Conservation (phyloP, 805 yeast genomes). For the Hanseniaspora lindneri region DNA sequence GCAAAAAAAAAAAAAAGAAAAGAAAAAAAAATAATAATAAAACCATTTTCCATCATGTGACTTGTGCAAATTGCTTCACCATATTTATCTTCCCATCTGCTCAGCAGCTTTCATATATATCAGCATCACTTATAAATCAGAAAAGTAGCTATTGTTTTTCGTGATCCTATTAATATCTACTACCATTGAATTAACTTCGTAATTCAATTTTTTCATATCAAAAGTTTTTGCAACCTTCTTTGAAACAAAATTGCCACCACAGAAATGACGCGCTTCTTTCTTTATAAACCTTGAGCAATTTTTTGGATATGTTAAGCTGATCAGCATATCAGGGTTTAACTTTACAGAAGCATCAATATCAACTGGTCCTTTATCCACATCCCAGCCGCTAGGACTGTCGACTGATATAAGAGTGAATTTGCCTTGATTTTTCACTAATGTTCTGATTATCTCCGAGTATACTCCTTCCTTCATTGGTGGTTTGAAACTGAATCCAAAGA, state of each 20-base stretch:
- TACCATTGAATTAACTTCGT: constrained; percentile 47
- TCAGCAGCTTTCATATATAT: no score
- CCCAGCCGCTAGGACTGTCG: constrained; percentile 96
- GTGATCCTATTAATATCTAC: constrained; percentile 24
- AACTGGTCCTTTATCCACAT: constrained; percentile 76
- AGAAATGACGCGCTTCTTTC: constrained; percentile 43
- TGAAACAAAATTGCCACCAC: constrained; percentile 84
- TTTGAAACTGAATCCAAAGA: constrained; percentile 87
- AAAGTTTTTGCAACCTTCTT: constrained; percentile 55
- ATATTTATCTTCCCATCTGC: no score
- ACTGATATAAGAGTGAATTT: constrained; percentile 58
- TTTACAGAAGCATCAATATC: constrained; percentile 22
- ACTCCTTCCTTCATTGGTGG: constrained; percentile 59
- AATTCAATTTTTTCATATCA: constrained; percentile 54
- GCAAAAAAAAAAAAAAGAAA: constrained; percentile 1
- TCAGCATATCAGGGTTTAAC: constrained; percentile 52
- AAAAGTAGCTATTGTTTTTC: neutral
- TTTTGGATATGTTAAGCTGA: constrained; percentile 88
- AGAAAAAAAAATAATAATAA: no score
- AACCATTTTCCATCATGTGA: no score
- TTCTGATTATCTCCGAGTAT: neutral
- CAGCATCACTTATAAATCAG: neutral
- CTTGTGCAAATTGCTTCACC: no score
- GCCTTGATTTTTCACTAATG: neutral
- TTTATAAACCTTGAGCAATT: constrained; percentile 57